Percentiles rank a stretch among this genome's conserved stretches.
These are phyloP conservation scores for Ascochyta pisi DNA, from an alignment of 2,329 filamentous ascomycete species.

Conservation along the genomic window DNA sequence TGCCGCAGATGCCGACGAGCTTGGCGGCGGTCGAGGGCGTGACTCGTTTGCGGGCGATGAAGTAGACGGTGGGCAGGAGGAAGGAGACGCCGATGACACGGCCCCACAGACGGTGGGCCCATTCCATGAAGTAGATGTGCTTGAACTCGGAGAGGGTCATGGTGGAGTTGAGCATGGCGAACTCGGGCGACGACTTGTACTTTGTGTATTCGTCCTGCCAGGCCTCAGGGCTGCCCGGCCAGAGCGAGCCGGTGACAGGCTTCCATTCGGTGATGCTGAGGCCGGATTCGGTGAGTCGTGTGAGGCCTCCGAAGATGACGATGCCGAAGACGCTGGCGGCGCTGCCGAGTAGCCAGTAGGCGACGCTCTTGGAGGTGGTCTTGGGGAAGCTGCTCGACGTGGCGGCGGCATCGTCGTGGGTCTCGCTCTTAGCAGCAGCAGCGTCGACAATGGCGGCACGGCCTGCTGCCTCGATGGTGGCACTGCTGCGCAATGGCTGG, in stretches of 20 bases:
- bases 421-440: conserved; percentile 16
- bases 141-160: conserved; percentile 97
- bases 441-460: conserved; percentile 21
- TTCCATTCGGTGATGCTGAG: conserved; percentile 99
- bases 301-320: conserved; percentile 92
- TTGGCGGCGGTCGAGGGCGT: conserved; percentile 78
- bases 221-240: conserved; percentile 76
- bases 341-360: conserved; percentile 90
- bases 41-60: conserved; percentile 80
- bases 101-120: conserved; percentile 94
- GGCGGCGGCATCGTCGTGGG: conserved; percentile 12
- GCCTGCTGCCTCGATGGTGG: conserved; percentile 23
- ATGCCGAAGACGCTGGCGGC: conserved; percentile 96
- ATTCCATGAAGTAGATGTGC: conserved; percentile 99
- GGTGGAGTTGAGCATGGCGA: conserved; percentile 85
- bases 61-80: conserved; percentile 85
- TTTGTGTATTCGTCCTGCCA: conserved; percentile 95
- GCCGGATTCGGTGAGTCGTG: conserved; percentile 92
- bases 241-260: conserved; percentile 90
- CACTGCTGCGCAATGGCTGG: conserved; percentile 36
- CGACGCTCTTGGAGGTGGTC: conserved; percentile 76
- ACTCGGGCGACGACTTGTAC: conserved; percentile 92
- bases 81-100: conserved; percentile 90
- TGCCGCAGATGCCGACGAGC: conserved; percentile 79
- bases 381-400: conserved; percentile 58